Base-by-base conservation (phyloP, 1,284 basidiomycete species). In the Cutaneotrichosporon arboriforme region DNA sequence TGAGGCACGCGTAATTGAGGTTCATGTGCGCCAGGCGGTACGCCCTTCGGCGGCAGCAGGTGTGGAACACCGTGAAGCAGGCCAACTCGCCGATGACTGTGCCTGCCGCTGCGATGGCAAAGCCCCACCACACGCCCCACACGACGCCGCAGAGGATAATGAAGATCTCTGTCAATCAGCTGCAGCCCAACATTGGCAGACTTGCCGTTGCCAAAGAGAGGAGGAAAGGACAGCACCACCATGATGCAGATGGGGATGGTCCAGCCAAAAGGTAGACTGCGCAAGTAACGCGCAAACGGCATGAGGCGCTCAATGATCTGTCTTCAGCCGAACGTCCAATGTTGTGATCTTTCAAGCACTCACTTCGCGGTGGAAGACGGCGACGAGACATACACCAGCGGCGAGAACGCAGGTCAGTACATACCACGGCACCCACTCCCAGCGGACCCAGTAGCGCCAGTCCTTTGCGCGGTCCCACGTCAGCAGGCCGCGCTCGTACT, bases 141-240 rank as follows among this genome's bases (percentile, higher is more conserved):
- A 77, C 69, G 7, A 77, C 52, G 14, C 73, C 74, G 15, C 65
- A 62, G 20, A 71, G 57, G 22, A 73, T 59, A 21, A 68, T 64
- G 9, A 72, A 62, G 46, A 73, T 66, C 51, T 67, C 65, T 61
- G 51, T 9, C 10, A 14, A 22, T 36, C 18, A 40, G 36, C 21
- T n/a, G 43, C n/a, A 34, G 26, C 3, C 45, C 17, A 33, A 5
- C 26, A 7, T 31, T 10, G n/a, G n/a, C 14, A 8, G 3, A 59
- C 63, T 43, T 37, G 60, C 70, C 69, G 46, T 69, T 69, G 10
- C 73, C 72, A 35, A 72, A 73, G 1, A 77, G 57, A 0, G 75
- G 76, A 0, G 76, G 75, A 61, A 77, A 76, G 10, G 67, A 70
- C 38, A 77, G 60, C 37, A 76, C 66, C 52, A 76, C 65, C 33